Evolutionary conservation across 78 protist genomes (phyloP).

Genomic region (slime mould (Dictyostelium discoideum)): dicty_2.7 NC_007090.3:134001-134500

Average conservation of each 20-base stretch:
- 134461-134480: conserved; percentile 18
- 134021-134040: not conserved
- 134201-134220: conserved; percentile 16
- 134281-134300: conserved; percentile 2
- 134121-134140: not conserved
- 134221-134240: not conserved
- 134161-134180: not conserved
- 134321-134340: conserved; percentile 51
- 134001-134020: conserved; percentile 10
- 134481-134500: not conserved
- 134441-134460: not conserved
- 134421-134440: conserved; percentile 24
- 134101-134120: not conserved
- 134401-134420: conserved; percentile 1
- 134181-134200: conserved; percentile 23
- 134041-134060: conserved; percentile 30
- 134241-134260: not conserved
- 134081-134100: not conserved
- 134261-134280: not conserved
- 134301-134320: conserved; percentile 17
- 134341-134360: conserved; percentile 51
- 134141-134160: not conserved
- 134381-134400: conserved; percentile 4
- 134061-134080: not conserved
- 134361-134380: conserved; percentile 30